Percentiles rank a stretch among this genome's conserved stretches.
Conservation (phyloP, 352 stramenopile species). For the Peronospora destructor region DNA sequence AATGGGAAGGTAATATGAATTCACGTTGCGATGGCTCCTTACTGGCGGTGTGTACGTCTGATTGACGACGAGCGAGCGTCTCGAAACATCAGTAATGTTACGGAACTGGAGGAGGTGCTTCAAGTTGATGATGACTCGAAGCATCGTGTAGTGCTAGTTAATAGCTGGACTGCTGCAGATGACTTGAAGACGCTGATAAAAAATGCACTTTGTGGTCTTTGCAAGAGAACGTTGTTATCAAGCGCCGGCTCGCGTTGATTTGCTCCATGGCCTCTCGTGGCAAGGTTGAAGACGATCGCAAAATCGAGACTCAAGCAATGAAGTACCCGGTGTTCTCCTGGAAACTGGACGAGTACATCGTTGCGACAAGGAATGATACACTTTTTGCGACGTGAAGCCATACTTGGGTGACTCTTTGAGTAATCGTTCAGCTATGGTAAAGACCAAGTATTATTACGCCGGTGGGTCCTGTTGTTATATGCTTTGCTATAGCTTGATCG, state of each 20-base stretch:
- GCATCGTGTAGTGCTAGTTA: constrained; percentile 10
- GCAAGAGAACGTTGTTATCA: not conserved
- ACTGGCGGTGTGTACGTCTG: no score
- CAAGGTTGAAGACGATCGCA: constrained; percentile 1
- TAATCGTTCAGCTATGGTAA: no score
- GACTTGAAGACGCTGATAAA: not conserved
- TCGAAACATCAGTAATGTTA: no score
- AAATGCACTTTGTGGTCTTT: constrained; percentile 3
- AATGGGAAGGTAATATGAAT: no score
- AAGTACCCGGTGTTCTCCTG: constrained; percentile 10
- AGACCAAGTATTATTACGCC: no score
- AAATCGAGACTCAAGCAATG: not conserved
- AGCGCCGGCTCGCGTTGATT: constrained; percentile 2
- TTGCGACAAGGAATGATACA: constrained; percentile 6
- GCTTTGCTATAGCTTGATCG: no score
- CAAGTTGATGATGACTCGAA: not conserved
- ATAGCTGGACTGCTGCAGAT: constrained; percentile 6
- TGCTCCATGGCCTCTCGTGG: not conserved
- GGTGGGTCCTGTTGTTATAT: no score
- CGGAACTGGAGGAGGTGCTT: no score
- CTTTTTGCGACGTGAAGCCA: no score
- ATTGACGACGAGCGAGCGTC: no score
- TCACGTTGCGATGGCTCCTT: no score
- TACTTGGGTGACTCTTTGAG: no score
- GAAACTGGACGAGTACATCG: constrained; percentile 10